Conservation (phyloP, 495 filamentous ascomycete genomes). For the Neurospora sublineolata region DNA sequence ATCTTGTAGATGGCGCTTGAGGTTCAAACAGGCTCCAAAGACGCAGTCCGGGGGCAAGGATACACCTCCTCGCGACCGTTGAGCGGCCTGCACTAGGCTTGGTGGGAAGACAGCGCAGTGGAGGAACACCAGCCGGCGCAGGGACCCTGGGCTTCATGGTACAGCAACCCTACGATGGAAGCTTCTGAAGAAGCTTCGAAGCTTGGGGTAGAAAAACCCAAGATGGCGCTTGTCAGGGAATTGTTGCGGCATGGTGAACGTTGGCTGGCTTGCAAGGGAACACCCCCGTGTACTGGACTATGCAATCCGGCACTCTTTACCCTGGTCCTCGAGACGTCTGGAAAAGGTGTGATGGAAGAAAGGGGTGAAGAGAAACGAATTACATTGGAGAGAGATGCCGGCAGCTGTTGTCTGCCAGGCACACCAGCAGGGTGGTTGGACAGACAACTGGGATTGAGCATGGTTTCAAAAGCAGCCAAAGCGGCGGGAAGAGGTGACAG, state of each 20-base stretch:
- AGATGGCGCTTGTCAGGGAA: background rate
- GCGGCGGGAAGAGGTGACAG: slow-evolving; percentile 18
- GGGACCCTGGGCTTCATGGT: background rate
- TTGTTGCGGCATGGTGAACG: background rate
- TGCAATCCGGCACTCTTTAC: slow-evolving; percentile 5
- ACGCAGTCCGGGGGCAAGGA: background rate
- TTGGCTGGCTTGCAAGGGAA: background rate
- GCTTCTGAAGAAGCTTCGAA: background rate
- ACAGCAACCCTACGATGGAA: background rate
- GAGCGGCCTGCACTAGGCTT: background rate
- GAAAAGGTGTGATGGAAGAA: slow-evolving; percentile 10
- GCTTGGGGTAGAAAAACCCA: background rate
- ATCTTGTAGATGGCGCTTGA: background rate
- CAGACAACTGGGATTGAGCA: slow-evolving; percentile 13
- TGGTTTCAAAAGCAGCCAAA: slow-evolving; percentile 13
- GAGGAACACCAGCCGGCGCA: background rate
- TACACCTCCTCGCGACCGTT: background rate
- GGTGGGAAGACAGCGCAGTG: background rate
- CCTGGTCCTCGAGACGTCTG: slow-evolving; percentile 10
- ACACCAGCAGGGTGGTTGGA: slow-evolving; percentile 9
- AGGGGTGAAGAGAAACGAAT: background rate
- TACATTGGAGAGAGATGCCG: background rate
- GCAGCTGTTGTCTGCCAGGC: background rate
- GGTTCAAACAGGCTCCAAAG: background rate
- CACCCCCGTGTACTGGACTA: slow-evolving; percentile 13